Evolutionary conservation across 2,329 filamentous ascomycete species (phyloP).

Genomic region (Pseudopithomyces maydicus): DNA sequence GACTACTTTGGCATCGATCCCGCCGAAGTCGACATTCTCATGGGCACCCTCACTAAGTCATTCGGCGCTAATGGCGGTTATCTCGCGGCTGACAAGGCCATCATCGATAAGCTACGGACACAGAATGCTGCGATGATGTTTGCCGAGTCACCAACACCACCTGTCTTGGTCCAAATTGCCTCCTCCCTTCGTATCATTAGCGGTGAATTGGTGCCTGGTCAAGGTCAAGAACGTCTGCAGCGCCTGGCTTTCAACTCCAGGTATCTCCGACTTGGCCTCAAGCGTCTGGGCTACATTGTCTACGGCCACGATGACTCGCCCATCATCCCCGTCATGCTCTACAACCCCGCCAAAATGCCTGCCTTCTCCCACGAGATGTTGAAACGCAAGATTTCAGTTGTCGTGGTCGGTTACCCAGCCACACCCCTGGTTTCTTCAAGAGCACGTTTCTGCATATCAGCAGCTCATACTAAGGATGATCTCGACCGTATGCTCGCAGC

Average conservation of each 20-base stretch:
- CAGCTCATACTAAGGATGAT: slow-evolving; percentile 98
- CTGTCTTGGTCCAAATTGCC: slow-evolving; percentile 88
- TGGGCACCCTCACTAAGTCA: slow-evolving; percentile 98
- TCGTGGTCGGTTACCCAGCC: slow-evolving; percentile 95
- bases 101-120: slow-evolving; percentile 88
- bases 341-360: slow-evolving; percentile 98
- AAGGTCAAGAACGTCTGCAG: slow-evolving; percentile 94
- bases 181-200: slow-evolving; percentile 86
- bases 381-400: slow-evolving; percentile 94
- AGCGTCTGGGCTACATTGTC: slow-evolving; percentile 94
- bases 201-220: slow-evolving; percentile 84
- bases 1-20: slow-evolving; percentile 96
- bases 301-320: slow-evolving; percentile 98
- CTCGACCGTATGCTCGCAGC: slow-evolving; percentile 86
- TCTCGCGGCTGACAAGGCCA: slow-evolving; percentile 83
- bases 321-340: slow-evolving; percentile 91
- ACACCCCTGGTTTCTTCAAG: slow-evolving; percentile 94
- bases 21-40: slow-evolving; percentile 87
- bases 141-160: slow-evolving; percentile 85
- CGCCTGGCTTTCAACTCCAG: slow-evolving; percentile 97
- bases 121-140: slow-evolving; percentile 86
- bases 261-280: slow-evolving; percentile 95
- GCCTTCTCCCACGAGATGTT: slow-evolving; percentile 99
- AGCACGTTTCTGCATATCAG: slow-evolving; percentile 92
- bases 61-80: slow-evolving; percentile 98